Conservation (phyloP, 306 rosid species). For the Begonia masoniana region DNA sequence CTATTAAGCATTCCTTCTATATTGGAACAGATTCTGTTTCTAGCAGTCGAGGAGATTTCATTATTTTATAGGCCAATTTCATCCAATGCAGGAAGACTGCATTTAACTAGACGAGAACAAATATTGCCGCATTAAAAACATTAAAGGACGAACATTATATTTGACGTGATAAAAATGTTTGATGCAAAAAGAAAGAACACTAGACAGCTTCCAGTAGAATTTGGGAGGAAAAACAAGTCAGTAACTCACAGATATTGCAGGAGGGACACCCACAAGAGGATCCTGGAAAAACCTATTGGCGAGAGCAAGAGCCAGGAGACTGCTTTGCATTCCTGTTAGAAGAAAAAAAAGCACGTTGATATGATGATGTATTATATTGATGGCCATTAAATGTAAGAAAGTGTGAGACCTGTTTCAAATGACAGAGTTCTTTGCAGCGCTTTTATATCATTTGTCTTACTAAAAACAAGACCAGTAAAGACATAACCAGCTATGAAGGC, state of each 20-base stretch:
- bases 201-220: no score
- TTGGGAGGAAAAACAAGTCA: not conserved
- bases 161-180: no score
- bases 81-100: no score
- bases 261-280: slow-evolving; percentile 73
- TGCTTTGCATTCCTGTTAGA: slow-evolving; percentile 88
- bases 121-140: no score
- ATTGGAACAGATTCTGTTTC: no score
- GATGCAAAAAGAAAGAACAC: no score
- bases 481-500: slow-evolving; percentile 68
- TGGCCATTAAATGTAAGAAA: slow-evolving; percentile 7
- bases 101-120: no score
- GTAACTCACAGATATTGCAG: slow-evolving; percentile 82
- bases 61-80: no score
- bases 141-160: no score
- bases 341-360: slow-evolving; percentile 7
- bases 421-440: slow-evolving; percentile 83
- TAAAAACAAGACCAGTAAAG: slow-evolving; percentile 55
- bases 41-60: no score
- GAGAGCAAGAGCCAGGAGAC: slow-evolving; percentile 94
- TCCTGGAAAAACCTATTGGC: slow-evolving; percentile 83
- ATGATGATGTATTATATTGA: slow-evolving; percentile 4
- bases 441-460: slow-evolving; percentile 40
- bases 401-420: slow-evolving; percentile 65
- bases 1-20: no score